These are phyloP conservation scores for Candida albicans DNA, from an alignment of 1,139 yeast species.

Conservation along the genomic window DNA sequence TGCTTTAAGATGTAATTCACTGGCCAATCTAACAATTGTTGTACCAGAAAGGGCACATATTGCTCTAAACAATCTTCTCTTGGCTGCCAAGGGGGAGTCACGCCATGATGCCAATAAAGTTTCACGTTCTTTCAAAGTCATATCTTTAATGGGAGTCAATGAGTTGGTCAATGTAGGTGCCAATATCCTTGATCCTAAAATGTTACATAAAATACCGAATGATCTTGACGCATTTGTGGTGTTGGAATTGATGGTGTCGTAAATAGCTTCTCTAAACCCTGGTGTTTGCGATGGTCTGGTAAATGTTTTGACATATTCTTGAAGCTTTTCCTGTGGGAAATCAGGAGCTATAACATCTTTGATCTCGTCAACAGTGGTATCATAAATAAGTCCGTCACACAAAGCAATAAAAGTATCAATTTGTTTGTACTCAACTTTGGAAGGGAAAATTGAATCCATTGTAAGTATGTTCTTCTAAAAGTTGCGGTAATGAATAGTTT, in stretches of 20 bases:
- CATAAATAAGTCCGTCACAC: constrained; percentile 40
- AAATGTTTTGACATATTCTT: constrained; percentile 31
- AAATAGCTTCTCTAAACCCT: constrained; percentile 23
- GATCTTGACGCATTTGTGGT: constrained; percentile 19
- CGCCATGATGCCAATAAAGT: constrained; percentile 36
- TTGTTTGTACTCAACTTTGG: constrained; percentile 25
- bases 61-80: constrained; percentile 31
- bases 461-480: neutral
- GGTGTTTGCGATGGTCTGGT: constrained; percentile 35
- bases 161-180: constrained; percentile 40
- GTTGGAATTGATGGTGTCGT: constrained; percentile 18
- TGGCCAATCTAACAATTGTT: constrained; percentile 26
- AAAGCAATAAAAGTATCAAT: constrained; percentile 27
- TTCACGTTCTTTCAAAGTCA: constrained; percentile 34
- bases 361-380: constrained; percentile 30
- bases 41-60: constrained; percentile 25
- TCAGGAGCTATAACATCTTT: constrained; percentile 26
- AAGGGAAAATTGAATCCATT: constrained; percentile 16
- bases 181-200: constrained; percentile 33
- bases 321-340: constrained; percentile 31
- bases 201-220: constrained; percentile 27
- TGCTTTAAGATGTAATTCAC: constrained; percentile 37
- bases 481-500: no score
- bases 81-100: constrained; percentile 33
- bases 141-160: constrained; percentile 36